phyloP scores from a whole-genome alignment of 345 rosid species.

The Melaleuca alternifolia region DNA sequence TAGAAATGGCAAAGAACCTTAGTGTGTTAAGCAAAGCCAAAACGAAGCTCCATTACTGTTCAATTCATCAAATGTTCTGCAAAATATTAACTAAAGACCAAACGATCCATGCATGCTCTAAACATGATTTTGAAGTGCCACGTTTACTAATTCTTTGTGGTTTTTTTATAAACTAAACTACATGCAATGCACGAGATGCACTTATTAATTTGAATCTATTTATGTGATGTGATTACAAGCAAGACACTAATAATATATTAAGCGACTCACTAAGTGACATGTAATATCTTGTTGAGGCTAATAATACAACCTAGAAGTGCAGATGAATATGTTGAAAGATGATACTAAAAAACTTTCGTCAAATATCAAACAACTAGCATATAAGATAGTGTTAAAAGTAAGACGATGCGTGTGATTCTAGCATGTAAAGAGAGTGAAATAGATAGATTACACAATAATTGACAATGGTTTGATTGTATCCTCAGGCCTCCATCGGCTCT shows the following conservation, averaged over 20 bases:
- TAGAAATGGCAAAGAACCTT: background rate
- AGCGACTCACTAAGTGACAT: background rate
- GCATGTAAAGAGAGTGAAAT: no score
- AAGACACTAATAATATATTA: background rate
- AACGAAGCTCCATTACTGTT: background rate
- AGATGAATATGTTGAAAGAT: no score
- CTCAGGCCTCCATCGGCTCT: no score
- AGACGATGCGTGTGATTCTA: no score
- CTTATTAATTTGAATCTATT: no score
- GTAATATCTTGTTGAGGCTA: no score
- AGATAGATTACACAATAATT: no score
- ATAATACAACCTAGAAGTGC: no score
- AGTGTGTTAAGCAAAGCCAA: background rate
- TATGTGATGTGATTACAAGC: background rate
- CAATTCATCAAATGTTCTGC: background rate
- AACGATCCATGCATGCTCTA: background rate
- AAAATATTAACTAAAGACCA: background rate
- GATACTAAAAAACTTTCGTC: no score
- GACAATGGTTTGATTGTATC: no score
- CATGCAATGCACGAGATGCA: background rate
- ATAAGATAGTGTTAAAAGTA: no score
- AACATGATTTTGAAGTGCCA: background rate
- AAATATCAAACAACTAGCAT: no score
- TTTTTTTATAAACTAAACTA: background rate
- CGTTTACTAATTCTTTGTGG: background rate